Evolutionary conservation across 2,329 filamentous ascomycete species (phyloP).

Genomic region (Domatiomyces catenatus): DNA sequence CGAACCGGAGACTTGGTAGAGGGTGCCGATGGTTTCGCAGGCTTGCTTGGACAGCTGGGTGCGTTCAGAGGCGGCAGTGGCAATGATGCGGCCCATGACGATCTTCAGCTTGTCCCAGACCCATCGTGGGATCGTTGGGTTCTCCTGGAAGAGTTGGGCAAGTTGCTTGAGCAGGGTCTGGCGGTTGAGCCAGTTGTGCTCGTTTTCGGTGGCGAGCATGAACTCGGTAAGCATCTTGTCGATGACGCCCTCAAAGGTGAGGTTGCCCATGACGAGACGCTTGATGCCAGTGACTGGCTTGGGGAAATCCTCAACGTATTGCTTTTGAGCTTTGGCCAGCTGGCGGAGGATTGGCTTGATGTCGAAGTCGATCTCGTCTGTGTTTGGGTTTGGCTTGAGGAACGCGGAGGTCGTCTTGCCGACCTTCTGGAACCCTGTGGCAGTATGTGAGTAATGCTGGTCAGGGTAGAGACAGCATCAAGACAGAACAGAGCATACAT

Average conservation of each 20-base stretch:
- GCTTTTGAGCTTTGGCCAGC: constrained; percentile 4
- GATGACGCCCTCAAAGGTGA: constrained; percentile 9
- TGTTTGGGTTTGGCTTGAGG: constrained; percentile 3
- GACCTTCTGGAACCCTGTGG: neutral
- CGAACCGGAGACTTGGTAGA: constrained; percentile 11
- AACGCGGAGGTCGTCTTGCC: neutral
- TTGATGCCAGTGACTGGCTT: constrained; percentile 8
- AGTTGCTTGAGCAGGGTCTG: constrained; percentile 13
- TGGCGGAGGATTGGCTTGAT: constrained; percentile 3
- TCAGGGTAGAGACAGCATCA: neutral
- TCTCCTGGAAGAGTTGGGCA: constrained; percentile 12
- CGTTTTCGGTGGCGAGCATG: constrained; percentile 9
- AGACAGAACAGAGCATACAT: neutral
- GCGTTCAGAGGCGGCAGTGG: constrained; percentile 13
- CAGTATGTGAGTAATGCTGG: neutral
- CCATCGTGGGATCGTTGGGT: constrained; percentile 12
- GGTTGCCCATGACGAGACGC: constrained; percentile 11
- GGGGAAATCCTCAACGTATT: constrained; percentile 6
- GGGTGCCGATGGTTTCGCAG: constrained; percentile 7
- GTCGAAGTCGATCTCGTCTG: too few relatives aligned
- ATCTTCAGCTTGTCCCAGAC: constrained; percentile 12
- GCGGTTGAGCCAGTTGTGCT: constrained; percentile 16
- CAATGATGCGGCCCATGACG: constrained; percentile 13
- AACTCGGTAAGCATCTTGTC: constrained; percentile 12
- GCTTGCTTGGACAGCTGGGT: constrained; percentile 15